A percentile compares a stretch with the other conserved stretches of the same genome.
Conservation (phyloP, 805 yeast genomes). For the Ogataea salicorniae region DNA sequence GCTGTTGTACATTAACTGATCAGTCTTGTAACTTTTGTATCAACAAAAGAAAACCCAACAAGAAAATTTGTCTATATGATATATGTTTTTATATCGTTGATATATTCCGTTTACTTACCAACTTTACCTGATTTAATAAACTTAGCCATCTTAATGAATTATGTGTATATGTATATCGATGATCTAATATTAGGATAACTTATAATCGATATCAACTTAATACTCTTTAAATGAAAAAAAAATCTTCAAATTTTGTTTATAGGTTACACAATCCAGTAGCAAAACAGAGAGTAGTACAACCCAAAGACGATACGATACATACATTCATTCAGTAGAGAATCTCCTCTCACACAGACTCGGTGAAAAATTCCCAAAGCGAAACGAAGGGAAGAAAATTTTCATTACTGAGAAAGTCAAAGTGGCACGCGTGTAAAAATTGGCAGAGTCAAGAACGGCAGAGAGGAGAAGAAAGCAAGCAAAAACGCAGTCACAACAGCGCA, state of each 20-base stretch:
- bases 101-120: slow-evolving; percentile 58
- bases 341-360: neutral
- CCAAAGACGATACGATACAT: no score
- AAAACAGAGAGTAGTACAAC: neutral
- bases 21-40: no score
- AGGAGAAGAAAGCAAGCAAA: neutral
- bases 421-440: neutral
- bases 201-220: neutral
- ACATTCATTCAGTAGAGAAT: no score
- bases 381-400: neutral
- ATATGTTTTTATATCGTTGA: slow-evolving; percentile 1
- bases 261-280: neutral
- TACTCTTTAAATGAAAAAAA: neutral
- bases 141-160: slow-evolving; percentile 74
- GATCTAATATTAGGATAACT: slow-evolving; percentile 1
- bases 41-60: neutral
- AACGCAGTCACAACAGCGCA: slow-evolving; percentile 1
- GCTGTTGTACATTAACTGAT: no score
- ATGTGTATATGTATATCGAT: slow-evolving; percentile 11
- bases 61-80: neutral
- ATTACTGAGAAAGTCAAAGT: neutral
- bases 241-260: neutral
- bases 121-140: slow-evolving; percentile 99
- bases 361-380: neutral
- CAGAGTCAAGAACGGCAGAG: neutral